phyloP scores from a whole-genome alignment of 768 basidiomycete species.

The Jaapia argillacea region DNA sequence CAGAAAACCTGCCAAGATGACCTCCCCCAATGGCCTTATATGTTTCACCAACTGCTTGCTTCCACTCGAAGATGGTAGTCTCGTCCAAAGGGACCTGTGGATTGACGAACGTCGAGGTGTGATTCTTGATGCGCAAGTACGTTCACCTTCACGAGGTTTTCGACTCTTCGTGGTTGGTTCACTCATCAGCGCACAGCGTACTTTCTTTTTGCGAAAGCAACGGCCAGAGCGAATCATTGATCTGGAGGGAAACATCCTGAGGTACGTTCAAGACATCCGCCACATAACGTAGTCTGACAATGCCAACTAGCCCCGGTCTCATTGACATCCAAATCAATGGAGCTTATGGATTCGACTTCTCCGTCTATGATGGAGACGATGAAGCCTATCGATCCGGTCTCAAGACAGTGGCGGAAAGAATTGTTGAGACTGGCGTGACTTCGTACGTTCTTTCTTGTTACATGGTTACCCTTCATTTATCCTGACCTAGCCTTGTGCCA shows the following conservation, averaged over 20 bases:
- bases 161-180: not conserved
- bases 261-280: constrained; percentile 26
- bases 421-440: constrained; percentile 83
- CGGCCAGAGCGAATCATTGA: constrained; percentile 59
- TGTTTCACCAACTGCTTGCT: constrained; percentile 86
- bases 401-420: constrained; percentile 59
- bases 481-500: constrained; percentile 13
- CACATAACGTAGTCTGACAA: constrained; percentile 6
- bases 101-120: constrained; percentile 65
- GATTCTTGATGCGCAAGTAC: constrained; percentile 68
- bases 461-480: constrained; percentile 3
- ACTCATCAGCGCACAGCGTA: constrained; percentile 33
- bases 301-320: constrained; percentile 56
- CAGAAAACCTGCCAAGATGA: constrained; percentile 13
- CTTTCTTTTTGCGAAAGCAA: constrained; percentile 53
- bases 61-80: constrained; percentile 68
- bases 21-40: constrained; percentile 51
- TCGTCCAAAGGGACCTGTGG: constrained; percentile 72
- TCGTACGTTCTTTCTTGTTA: constrained; percentile 43
- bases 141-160: constrained; percentile 4
- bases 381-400: constrained; percentile 59
- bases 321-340: constrained; percentile 90
- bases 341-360: constrained; percentile 82
- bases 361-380: constrained; percentile 67
- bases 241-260: constrained; percentile 68